A percentile compares a stretch with the other conserved stretches of the same genome.
phyloP scores from a whole-genome alignment of 257 asterid species.

The Lantana camara region DNA sequence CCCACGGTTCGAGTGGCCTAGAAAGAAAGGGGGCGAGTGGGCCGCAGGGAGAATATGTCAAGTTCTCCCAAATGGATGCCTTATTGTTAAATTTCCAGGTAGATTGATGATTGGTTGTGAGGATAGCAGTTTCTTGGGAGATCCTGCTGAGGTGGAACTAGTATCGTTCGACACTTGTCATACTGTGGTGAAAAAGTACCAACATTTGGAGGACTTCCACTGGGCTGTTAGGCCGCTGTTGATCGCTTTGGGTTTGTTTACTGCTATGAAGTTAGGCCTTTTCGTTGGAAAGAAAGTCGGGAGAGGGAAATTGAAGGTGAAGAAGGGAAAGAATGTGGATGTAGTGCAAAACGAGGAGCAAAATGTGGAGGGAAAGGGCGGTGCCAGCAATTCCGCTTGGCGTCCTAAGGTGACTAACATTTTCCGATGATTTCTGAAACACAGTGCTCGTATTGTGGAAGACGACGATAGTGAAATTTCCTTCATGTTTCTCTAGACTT shows the following conservation, averaged over 20 bases:
- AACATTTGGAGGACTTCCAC: constrained; percentile 88
- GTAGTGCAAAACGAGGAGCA: constrained; percentile 38
- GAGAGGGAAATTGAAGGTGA: constrained; percentile 40
- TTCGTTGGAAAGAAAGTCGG: constrained; percentile 60
- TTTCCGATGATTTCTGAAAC: constrained; percentile 42
- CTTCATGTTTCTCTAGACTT: too few relatives aligned
- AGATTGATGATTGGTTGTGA: constrained; percentile 46
- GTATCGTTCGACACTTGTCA: constrained; percentile 62
- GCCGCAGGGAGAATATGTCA: constrained; percentile 62
- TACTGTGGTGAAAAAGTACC: constrained; percentile 66
- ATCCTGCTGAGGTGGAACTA: constrained; percentile 80
- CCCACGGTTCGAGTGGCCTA: constrained; percentile 87
- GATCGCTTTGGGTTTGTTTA: constrained; percentile 71
- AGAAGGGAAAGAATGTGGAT: constrained; percentile 28
- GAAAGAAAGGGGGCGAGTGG: constrained; percentile 64
- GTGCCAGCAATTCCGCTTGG: constrained; percentile 47
- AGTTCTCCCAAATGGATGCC: constrained; percentile 83
- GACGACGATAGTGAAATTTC: too few relatives aligned
- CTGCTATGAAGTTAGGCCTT: constrained; percentile 74
- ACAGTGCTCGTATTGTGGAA: constrained; percentile 10
- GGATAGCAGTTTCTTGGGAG: constrained; percentile 53
- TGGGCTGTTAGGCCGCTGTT: constrained; percentile 86
- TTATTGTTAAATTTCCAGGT: constrained; percentile 71
- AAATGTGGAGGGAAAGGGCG: constrained; percentile 40
- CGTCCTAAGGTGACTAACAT: constrained; percentile 68